phyloP scores from a whole-genome alignment of 179 eudicot genomes.

The Beta macrorhiza region DNA sequence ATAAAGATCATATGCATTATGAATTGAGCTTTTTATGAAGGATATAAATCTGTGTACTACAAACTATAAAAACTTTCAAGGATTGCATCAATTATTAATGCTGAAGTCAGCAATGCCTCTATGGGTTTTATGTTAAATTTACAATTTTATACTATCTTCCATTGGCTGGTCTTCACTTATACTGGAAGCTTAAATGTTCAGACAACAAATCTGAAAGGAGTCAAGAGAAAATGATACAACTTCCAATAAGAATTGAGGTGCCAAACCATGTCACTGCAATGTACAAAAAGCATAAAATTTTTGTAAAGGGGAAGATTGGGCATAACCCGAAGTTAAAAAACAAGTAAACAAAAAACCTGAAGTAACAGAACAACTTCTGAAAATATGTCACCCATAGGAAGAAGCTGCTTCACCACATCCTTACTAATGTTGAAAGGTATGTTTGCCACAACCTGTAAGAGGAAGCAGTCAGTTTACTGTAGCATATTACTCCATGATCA shows the following conservation, averaged over 20 bases:
- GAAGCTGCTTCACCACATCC: conserved; percentile 81
- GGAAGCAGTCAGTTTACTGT: neutral
- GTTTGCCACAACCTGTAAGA: conserved; percentile 77
- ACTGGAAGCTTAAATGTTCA: neutral
- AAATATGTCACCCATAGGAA: conserved; percentile 96
- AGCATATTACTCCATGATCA: neutral
- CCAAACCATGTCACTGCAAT: neutral
- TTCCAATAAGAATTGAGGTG: neutral
- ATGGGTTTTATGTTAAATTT: neutral
- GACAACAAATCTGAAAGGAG: neutral
- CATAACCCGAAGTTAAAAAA: conserved; percentile 38
- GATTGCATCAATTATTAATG: too few species aligned
- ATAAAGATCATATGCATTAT: neutral
- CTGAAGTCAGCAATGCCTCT: neutral
- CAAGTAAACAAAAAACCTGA: conserved; percentile 46
- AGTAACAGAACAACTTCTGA: conserved; percentile 90
- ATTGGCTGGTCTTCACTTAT: neutral
- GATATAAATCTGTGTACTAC: too few species aligned
- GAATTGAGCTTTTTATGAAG: too few species aligned
- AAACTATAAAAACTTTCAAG: too few species aligned
- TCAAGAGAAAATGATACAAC: neutral
- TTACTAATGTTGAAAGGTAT: conserved; percentile 95
- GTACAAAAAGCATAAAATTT: neutral
- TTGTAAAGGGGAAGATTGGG: too few species aligned
- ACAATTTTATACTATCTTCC: neutral